These are phyloP conservation scores for Aspergillus clavatus DNA, from an alignment of 2,329 filamentous ascomycete species.

Conservation along the genomic window DNA sequence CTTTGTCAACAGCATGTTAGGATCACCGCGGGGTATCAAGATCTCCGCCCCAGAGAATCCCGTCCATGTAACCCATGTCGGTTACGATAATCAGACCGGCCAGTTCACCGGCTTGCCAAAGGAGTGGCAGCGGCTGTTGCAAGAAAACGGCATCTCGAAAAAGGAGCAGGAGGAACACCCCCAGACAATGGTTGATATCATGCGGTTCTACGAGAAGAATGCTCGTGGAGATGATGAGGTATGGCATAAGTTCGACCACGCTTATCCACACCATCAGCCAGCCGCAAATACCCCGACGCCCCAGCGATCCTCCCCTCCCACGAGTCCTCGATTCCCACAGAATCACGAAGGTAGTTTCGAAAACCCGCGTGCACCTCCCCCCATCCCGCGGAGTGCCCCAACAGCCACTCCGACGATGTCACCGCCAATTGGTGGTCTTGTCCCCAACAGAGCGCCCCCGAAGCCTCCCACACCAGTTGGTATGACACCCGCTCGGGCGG, in stretches of 20 bases:
- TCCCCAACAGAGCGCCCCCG: conserved; percentile 80
- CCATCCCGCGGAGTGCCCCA: conserved; percentile 59
- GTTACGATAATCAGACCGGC: conserved; percentile 92
- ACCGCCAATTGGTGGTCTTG: conserved; percentile 49
- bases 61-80: conserved; percentile 95
- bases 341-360: conserved; percentile 94
- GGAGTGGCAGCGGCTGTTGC: conserved; percentile 94
- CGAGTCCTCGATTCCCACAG: conserved; percentile 80
- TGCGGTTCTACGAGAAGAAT: conserved; percentile 96
- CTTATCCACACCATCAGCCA: conserved; percentile 53
- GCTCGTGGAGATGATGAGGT: conserved; percentile 80
- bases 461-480: conserved; percentile 62
- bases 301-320: conserved; percentile 68
- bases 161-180: conserved; percentile 94
- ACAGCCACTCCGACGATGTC: conserved; percentile 47
- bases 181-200: conserved; percentile 90
- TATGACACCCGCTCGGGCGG: conserved; percentile 38
- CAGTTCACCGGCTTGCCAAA: conserved; percentile 95
- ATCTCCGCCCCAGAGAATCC: conserved; percentile 98
- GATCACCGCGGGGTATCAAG: conserved; percentile 81
- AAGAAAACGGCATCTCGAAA: conserved; percentile 92
- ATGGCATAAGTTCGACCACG: conserved; percentile 94
- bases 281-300: conserved; percentile 47
- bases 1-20: conserved; percentile 78
- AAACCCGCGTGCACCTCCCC: conserved; percentile 88